Conservation (phyloP, 2,329 filamentous ascomycete genomes). For the Aspergillus transmontanensis region DNA sequence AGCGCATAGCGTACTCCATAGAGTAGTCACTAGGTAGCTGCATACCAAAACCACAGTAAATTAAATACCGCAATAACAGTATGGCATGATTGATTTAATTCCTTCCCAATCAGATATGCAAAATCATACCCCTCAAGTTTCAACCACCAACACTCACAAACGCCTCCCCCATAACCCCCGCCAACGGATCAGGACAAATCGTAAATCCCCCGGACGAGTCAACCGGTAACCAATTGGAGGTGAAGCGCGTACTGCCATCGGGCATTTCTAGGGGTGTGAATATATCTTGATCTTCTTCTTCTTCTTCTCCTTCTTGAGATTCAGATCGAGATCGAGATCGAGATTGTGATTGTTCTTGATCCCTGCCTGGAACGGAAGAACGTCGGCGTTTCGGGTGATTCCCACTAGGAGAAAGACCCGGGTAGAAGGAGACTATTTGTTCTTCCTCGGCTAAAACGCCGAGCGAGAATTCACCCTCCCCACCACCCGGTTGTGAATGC, state of each 20-base stretch:
- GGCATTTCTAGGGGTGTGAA: conserved; percentile 36
- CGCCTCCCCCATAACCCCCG: conserved; percentile 6
- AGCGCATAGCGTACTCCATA: too few relatives aligned
- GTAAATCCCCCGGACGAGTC: conserved; percentile 33
- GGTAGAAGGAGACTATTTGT: not conserved
- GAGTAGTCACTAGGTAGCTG: too few relatives aligned
- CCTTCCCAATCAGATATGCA: too few relatives aligned
- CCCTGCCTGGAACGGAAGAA: not conserved
- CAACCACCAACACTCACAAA: conserved; percentile 17
- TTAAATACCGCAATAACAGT: too few relatives aligned
- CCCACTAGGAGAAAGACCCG: not conserved
- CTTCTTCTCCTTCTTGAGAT: not conserved
- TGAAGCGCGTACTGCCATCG: conserved; percentile 33
- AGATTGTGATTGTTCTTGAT: too few relatives aligned
- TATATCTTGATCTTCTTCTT: conserved; percentile 8
- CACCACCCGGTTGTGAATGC: too few relatives aligned
- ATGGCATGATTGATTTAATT: too few relatives aligned
- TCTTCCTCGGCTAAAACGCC: not conserved
- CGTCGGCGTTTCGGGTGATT: not conserved
- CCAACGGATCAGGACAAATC: conserved; percentile 18
- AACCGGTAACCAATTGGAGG: conserved; percentile 36
- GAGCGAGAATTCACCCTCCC: not conserved
- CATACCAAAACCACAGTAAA: too few relatives aligned
- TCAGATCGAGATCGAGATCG: too few relatives aligned
- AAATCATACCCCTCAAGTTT: too few relatives aligned